Evolutionary conservation across 768 basidiomycete species (phyloP), one percentile per base, ranked within the genome.

Genomic region (Sporobolomyces pararoseus): DNA sequence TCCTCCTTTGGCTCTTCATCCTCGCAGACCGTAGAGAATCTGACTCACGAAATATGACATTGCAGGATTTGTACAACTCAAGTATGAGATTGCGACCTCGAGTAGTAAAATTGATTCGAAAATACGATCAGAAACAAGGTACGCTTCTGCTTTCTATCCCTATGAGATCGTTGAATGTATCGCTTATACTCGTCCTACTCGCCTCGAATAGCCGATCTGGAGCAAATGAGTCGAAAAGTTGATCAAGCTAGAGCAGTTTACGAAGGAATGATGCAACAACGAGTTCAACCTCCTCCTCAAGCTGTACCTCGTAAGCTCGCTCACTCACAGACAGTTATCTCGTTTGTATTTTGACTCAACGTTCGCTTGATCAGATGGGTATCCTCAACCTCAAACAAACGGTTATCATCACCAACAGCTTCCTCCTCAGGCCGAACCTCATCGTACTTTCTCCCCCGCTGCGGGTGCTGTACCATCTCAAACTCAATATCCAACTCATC

Each of bases 41-140:
- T n/a, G n/a, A n/a, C n/a, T n/a, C n/a, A n/a, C n/a, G n/a, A n/a
- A n/a, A n/a, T n/a, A 42, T 9, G 39, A 42, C 10, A 9, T 9
- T 42, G 29, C 80, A 94, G 88, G 92, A 96, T 79, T 79, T 97
- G 59, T 97, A 98, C 80, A 86, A 92, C 50, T 86, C 87, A 29
- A 88, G 89, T 76, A 93, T 98, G 87, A 84, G 87, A 5, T 80
- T 96, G 47, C 84, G 94, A 52, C 93, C 93, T 10, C 94, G 92
- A 83, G 95, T 98, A 72, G 93, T 96, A 70, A 92, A 93, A 77
- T 80, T 98, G 63, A 96, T 97, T 71, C 92, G 96, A 78, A 96
- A 93, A 82, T 97, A 97, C 78, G 92, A 89, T 75, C 92, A 95
- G 82, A 96, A 97, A 81, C 84, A 92, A 80, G 84, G 83, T 85